Base-by-base conservation (phyloP, 192 early-diverging fungal genomes). In the Radiomyces spectabilis region DNA sequence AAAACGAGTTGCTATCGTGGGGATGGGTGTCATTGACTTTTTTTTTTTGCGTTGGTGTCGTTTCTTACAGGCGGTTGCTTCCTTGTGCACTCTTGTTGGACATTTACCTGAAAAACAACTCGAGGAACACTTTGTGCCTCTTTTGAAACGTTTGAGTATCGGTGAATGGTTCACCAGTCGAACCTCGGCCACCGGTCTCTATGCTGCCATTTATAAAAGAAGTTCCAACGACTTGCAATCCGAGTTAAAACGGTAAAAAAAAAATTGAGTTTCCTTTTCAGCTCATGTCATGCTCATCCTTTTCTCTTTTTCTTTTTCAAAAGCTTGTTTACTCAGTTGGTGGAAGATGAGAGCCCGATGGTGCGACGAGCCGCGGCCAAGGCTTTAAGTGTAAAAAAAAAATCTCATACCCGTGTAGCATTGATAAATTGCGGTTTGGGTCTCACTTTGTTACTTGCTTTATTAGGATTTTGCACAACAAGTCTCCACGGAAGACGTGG, bases 121-220 rank as follows among this genome's bases (percentile, higher is more conserved):
- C 48, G 93, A 95, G 57, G 85, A 93, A 53, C 82, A 85, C 53
- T 89, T 89, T 57, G 82, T 99, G 29, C 93, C 94, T 22, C 83
- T 96, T 65, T 68, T 99, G 34, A 93, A 90, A 62, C 80, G 97
- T 18, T 81, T 99, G 43, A 85, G 85, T 27, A 69, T 80, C 37
- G 95, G 94, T 41, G 95, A 98, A 66, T 99, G 97, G 97, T 99
- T 99, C 62, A 98, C 97, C 19, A 92, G 87, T 65, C 83, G 95
- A 43, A 89, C 92, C 26, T 91, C 87, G 57, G 93, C 94, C 5
- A 92, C 91, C 41, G 94, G 94, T 19, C 78, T 98, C 30, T 99
- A 92, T 65, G 89, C 95, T 3, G 82, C 86, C 4, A 82, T 82
- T 2, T 98, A 98, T 60, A 56, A 72, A 31, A 72, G 83, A 50